These are phyloP conservation scores for Zygnema cylindricum DNA, from an alignment of 139 green algal species.

Conservation along the genomic window DNA sequence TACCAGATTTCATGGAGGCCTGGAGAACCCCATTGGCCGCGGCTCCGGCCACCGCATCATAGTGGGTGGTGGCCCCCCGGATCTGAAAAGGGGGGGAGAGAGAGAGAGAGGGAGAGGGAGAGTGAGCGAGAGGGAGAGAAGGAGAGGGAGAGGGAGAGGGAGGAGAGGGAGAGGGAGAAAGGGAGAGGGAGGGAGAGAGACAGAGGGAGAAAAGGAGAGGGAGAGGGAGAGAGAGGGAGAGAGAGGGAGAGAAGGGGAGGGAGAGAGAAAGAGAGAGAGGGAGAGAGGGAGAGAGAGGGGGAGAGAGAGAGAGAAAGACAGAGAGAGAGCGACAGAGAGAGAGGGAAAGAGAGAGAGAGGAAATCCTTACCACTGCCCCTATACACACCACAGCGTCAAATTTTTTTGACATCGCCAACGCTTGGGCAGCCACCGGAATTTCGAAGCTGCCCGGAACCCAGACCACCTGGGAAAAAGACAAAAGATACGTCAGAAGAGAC, in stretches of 20 bases:
- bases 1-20: slow-evolving; percentile 72
- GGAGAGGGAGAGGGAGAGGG: not conserved
- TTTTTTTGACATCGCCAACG: slow-evolving; percentile 84
- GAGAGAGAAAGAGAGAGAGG: not conserved
- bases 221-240: not conserved
- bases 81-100: slow-evolving; percentile 60
- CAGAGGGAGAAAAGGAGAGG: too few relatives aligned
- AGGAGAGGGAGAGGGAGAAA: not conserved
- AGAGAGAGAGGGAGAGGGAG: not conserved
- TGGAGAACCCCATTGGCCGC: slow-evolving; percentile 81
- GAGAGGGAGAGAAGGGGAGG: not conserved
- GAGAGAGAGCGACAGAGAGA: too few relatives aligned
- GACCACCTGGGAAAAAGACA: slow-evolving; percentile 75
- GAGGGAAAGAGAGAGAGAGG: not conserved
- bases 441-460: slow-evolving; percentile 97
- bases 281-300: not conserved
- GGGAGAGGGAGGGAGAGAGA: not conserved
- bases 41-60: slow-evolving; percentile 89
- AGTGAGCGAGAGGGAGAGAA: too few relatives aligned
- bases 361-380: slow-evolving; percentile 78
- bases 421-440: slow-evolving; percentile 88
- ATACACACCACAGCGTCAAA: slow-evolving; percentile 91
- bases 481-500: not conserved
- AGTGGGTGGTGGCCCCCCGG: slow-evolving; percentile 92
- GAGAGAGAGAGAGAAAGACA: not conserved